Percentiles rank a stretch among this genome's conserved stretches.
These are phyloP conservation scores for Coemansia sp. DNA, from an alignment of 192 early-diverging fungal species.

Conservation along the genomic window DNA sequence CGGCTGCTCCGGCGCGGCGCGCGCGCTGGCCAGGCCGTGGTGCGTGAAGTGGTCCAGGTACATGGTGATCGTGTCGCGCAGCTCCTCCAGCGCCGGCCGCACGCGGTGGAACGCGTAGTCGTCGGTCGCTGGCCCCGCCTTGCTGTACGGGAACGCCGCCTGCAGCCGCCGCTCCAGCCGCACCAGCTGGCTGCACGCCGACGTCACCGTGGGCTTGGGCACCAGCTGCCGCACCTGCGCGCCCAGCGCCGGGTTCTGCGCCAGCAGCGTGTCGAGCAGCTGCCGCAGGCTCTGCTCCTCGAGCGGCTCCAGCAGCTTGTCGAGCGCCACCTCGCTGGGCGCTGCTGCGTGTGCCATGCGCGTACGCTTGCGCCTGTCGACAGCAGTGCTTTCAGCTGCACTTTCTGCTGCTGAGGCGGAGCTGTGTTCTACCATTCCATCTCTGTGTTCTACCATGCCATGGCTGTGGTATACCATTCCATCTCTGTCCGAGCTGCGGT, in stretches of 20 bases:
- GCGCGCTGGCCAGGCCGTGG: conserved; percentile 78
- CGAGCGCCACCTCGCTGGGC: conserved; percentile 44
- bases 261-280: conserved; percentile 74
- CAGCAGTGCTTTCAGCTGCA: not conserved
- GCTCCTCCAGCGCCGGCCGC: conserved; percentile 70
- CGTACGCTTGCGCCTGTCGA: conserved; percentile 40
- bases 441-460: too few species aligned
- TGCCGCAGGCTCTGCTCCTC: conserved; percentile 74
- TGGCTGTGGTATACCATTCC: too few species aligned
- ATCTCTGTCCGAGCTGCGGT: too few species aligned
- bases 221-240: conserved; percentile 72
- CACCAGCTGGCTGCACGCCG: conserved; percentile 67
- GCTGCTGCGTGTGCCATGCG: conserved; percentile 22
- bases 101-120: conserved; percentile 93
- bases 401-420: not conserved
- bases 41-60: conserved; percentile 80
- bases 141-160: conserved; percentile 87
- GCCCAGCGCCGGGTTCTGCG: conserved; percentile 73
- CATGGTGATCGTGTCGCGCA: conserved; percentile 71
- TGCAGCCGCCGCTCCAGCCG: conserved; percentile 71
- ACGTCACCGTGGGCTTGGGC: conserved; percentile 84
- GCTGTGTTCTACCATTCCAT: too few species aligned
- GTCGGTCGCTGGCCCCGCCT: conserved; percentile 73
- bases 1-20: conserved; percentile 4
- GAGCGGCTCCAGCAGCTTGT: conserved; percentile 62